Evolutionary conservation across 495 filamentous ascomycete genomes (phyloP), one percentile per base, ranked within the genome.

Genomic region (Parathielavia hyrcaniae): DNA sequence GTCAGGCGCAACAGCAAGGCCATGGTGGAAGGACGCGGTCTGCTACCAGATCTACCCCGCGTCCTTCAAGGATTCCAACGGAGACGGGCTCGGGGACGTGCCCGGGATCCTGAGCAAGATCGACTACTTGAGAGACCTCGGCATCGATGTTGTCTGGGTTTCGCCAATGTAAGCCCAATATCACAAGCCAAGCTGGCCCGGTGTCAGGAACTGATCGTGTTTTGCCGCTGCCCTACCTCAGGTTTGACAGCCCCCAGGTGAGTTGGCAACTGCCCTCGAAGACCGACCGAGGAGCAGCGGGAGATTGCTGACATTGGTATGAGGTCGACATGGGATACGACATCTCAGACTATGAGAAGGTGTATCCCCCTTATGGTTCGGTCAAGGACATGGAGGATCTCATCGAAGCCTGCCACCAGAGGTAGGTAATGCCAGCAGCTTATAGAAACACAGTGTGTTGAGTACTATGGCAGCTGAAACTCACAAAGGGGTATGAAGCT

Each of bases 41-140:
- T 81, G 86, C 32, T 89, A 89, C 59, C 86, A 89, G 63, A 83
- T 89, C 64, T 89, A 85, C 74, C 86, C 85, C 5, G 79, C 83
- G 5, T 83, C 79, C 4, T 88, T 80, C 73, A 81, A 83, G 41
- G 86, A 89, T 64, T 83, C 81, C 32, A 86, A 87, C 62, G 75
- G 78, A 57, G 84, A 86, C 61, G 86, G 86, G 5, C 69, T 84
- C 22, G 86, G 86, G 13, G 85, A 88, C 61, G 80, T 89, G 45
- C 81, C 75, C 0, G 86, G 86, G 11, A 86, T 89, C 49, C 78
- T 83, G 38, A 82, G 80, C 49, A 81, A 85, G 67, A 65, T 89
- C 8, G 83, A 85, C 64, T 85, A 88, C 64, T 75, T 89, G 58
- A 77, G 81, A 51, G 67, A 77, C 19, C 74, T 88, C 1, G 85